Evolutionary conservation across 768 basidiomycete genomes (phyloP).

Genomic region (Trametes cinnabarina): DNA sequence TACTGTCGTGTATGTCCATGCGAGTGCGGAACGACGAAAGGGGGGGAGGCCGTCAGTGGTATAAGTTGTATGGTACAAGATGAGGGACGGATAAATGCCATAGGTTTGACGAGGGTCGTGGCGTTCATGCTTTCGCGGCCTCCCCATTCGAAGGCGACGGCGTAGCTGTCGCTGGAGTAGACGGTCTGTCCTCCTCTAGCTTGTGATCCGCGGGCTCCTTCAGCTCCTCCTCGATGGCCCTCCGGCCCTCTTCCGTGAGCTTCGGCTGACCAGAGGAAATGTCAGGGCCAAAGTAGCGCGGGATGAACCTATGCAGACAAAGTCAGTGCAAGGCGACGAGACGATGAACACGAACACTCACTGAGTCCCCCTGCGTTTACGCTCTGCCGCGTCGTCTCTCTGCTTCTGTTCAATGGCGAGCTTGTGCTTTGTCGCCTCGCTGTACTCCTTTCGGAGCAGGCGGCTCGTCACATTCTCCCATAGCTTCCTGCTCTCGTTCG

Average conservation of each 20-base stretch:
- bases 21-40: slow-evolving; percentile 5
- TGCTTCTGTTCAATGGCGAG: slow-evolving; percentile 90
- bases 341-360: slow-evolving; percentile 43
- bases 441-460: slow-evolving; percentile 80
- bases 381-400: slow-evolving; percentile 82
- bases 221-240: slow-evolving; percentile 75
- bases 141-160: not conserved
- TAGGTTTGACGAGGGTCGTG: not conserved
- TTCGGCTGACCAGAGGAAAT: slow-evolving; percentile 62
- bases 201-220: slow-evolving; percentile 25
- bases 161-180: not conserved
- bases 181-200: slow-evolving; percentile 10
- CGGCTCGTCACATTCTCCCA: slow-evolving; percentile 83
- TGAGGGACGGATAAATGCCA: not conserved
- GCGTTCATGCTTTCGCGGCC: slow-evolving; percentile 7
- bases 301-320: slow-evolving; percentile 56
- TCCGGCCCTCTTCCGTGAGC: slow-evolving; percentile 66
- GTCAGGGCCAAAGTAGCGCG: slow-evolving; percentile 73
- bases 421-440: slow-evolving; percentile 91
- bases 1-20: slow-evolving; percentile 3
- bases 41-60: slow-evolving; percentile 9
- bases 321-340: not conserved
- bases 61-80: slow-evolving; percentile 13
- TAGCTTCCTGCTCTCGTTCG: slow-evolving; percentile 78
- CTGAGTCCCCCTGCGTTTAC: slow-evolving; percentile 77